phyloP scores from a whole-genome alignment of 169 alveolate genomes.

The Neospora caninum region DNA sequence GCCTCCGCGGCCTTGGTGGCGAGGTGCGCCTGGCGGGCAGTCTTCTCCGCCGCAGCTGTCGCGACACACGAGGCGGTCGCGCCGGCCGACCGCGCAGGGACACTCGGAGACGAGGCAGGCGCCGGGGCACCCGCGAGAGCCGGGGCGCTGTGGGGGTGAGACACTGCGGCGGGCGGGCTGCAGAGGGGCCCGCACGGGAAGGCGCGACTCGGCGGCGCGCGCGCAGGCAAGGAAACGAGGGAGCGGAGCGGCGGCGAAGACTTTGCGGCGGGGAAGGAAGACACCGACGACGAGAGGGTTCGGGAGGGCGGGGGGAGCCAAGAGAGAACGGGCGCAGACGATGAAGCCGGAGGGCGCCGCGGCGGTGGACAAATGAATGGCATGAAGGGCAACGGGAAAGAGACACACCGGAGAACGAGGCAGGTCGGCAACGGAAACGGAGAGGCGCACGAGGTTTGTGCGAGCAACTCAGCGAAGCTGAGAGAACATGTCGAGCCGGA shows the following conservation, averaged over 20 bases:
- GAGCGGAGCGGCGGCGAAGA: neutral
- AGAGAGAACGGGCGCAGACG: neutral
- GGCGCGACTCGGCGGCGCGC: neutral
- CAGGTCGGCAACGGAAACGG: neutral
- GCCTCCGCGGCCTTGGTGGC: constrained; percentile 42
- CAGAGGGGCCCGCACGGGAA: neutral
- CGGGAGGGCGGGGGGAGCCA: neutral
- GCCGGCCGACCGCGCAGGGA: neutral
- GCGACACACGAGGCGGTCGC: constrained; percentile 11
- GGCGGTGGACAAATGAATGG: constrained; percentile 41
- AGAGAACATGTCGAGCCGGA: too few species aligned
- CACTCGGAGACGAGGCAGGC: too few species aligned
- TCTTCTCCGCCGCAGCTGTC: constrained; percentile 33
- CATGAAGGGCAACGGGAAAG: constrained; percentile 25
- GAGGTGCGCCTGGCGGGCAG: constrained; percentile 38
- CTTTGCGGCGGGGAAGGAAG: neutral
- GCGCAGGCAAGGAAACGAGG: neutral
- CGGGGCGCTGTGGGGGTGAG: neutral
- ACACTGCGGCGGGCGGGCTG: neutral
- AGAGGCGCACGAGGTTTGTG: too few species aligned
- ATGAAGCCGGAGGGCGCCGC: constrained; percentile 36
- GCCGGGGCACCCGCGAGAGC: neutral
- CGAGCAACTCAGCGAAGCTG: too few species aligned
- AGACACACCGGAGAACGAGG: neutral
- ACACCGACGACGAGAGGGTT: too few species aligned